Percentiles rank a stretch among this genome's conserved stretches.
These are phyloP conservation scores for Pseudisothecium myosuroides DNA, from an alignment of 225 moss, liverwort and hornwort genomes.

Conservation along the genomic window DNA sequence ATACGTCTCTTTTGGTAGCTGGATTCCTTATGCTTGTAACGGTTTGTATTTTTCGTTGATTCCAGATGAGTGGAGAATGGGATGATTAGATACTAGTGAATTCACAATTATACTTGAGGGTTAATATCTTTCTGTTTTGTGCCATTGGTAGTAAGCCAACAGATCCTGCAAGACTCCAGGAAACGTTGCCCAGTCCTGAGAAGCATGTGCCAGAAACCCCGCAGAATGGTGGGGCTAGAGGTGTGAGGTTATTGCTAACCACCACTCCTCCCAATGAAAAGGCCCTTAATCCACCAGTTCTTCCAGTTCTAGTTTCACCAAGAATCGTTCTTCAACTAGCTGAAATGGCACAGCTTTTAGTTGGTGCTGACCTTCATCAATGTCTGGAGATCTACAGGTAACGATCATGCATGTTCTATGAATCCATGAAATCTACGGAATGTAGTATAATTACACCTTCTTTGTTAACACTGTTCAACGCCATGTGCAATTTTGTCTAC, in stretches of 20 bases:
- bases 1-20: not conserved
- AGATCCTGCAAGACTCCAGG: slow-evolving; percentile 52
- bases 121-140: not conserved
- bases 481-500: not conserved
- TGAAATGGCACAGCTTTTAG: slow-evolving; percentile 66
- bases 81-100: not conserved
- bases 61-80: not conserved
- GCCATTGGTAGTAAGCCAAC: slow-evolving; percentile 48
- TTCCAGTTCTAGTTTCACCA: slow-evolving; percentile 58
- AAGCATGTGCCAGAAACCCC: slow-evolving; percentile 28
- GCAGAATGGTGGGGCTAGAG: slow-evolving; percentile 8
- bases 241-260: slow-evolving; percentile 26
- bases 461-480: not conserved
- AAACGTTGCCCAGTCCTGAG: slow-evolving; percentile 46
- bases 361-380: slow-evolving; percentile 58
- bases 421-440: not conserved
- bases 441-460: not conserved
- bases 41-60: not conserved
- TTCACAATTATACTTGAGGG: not conserved
- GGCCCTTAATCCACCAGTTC: slow-evolving; percentile 21
- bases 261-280: slow-evolving; percentile 22
- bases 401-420: not conserved
- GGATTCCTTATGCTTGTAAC: not conserved
- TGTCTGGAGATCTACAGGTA: slow-evolving; percentile 69
- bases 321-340: slow-evolving; percentile 57